Evolutionary conservation across 2,329 filamentous ascomycete genomes (phyloP).

Genomic region (Pseudogymnoascus sp.): DNA sequence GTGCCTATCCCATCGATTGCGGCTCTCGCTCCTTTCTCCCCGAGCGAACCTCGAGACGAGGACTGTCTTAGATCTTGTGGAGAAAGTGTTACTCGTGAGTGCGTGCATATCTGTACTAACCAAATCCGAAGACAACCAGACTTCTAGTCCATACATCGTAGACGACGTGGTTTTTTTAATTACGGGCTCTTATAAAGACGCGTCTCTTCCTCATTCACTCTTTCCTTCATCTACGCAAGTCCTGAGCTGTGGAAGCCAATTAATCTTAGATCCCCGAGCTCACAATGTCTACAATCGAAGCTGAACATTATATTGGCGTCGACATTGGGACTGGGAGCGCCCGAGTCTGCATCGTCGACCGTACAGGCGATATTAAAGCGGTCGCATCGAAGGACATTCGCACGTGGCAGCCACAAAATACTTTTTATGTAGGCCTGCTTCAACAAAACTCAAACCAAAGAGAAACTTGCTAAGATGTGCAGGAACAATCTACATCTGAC

Average conservation of each 20-base stretch:
- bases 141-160: not conserved
- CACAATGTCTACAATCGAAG: slow-evolving; percentile 14
- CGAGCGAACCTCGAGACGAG: not conserved
- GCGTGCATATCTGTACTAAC: not conserved
- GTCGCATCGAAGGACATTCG: slow-evolving; percentile 70
- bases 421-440: slow-evolving; percentile 58
- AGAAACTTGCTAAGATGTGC: slow-evolving; percentile 5
- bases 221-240: not conserved
- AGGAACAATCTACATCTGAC: slow-evolving; percentile 97
- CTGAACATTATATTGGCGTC: slow-evolving; percentile 71
- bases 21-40: slow-evolving; percentile 1
- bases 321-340: slow-evolving; percentile 96
- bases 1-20: not conserved
- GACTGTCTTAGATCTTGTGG: not conserved
- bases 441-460: slow-evolving; percentile 20
- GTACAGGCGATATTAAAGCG: slow-evolving; percentile 78
- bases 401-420: slow-evolving; percentile 70
- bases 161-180: not conserved
- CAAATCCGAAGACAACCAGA: not conserved
- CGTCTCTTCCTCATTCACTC: not conserved
- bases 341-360: slow-evolving; percentile 90
- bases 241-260: not conserved
- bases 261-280: not conserved
- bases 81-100: not conserved
- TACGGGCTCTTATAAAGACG: not conserved